A percentile compares a stretch with the other conserved stretches of the same genome.
These are phyloP conservation scores for Quercus lobata DNA, from an alignment of 331 rosid species.

Conservation along the genomic window DNA sequence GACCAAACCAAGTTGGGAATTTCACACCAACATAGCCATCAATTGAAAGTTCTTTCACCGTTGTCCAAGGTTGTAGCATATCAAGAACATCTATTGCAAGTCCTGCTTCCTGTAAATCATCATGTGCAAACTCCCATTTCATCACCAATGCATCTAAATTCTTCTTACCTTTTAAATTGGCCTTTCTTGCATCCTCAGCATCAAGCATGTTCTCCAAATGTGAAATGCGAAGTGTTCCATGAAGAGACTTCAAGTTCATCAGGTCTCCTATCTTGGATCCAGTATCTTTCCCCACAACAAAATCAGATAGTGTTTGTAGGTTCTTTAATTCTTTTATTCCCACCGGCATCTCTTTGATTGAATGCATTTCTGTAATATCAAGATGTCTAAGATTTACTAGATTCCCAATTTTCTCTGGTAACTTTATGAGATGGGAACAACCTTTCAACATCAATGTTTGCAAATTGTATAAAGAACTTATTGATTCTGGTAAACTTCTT, in stretches of 20 bases:
- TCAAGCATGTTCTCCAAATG: not conserved
- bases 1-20: slow-evolving; percentile 18
- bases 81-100: not conserved
- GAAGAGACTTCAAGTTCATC: not conserved
- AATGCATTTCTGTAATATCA: not conserved
- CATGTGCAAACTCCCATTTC: slow-evolving; percentile 1
- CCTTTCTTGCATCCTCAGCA: not conserved
- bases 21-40: slow-evolving; percentile 15
- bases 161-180: too few relatives aligned
- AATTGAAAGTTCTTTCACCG: slow-evolving; percentile 1
- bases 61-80: not conserved
- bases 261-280: not conserved
- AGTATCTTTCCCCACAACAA: too few relatives aligned
- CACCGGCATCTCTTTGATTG: too few relatives aligned
- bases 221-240: slow-evolving; percentile 7
- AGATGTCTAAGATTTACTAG: not conserved
- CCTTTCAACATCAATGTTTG: not conserved
- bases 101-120: slow-evolving; percentile 8
- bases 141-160: not conserved
- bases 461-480: too few relatives aligned
- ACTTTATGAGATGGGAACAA: not conserved
- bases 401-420: not conserved
- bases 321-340: too few relatives aligned
- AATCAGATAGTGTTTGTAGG: too few relatives aligned
- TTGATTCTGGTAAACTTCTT: too few relatives aligned